Evolutionary conservation across 208 protist species (phyloP).

Genomic region (Leishmania aethiopica): DNA sequence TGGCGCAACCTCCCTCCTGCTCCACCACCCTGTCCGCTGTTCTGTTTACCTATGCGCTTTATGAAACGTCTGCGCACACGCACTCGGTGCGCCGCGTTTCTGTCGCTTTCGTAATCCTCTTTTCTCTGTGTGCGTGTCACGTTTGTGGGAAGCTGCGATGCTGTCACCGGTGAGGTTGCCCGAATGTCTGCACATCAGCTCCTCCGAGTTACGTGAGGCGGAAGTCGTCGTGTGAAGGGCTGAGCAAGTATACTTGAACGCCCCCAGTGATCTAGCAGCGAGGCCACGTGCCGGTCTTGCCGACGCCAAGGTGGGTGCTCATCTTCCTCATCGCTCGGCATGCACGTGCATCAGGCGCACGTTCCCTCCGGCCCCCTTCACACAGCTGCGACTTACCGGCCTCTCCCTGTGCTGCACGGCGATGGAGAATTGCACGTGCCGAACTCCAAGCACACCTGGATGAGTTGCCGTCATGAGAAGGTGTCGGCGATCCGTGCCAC

Average conservation of each 20-base stretch:
- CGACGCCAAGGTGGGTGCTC: conserved; percentile 6
- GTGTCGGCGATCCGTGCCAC: neutral
- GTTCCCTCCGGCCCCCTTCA: conserved; percentile 33
- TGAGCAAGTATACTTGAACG: neutral
- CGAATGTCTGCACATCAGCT: conserved; percentile 1
- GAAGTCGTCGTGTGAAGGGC: neutral
- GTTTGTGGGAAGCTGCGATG: too few species aligned
- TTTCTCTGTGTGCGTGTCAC: too few species aligned
- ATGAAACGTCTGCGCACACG: too few species aligned
- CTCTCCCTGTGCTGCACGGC: conserved; percentile 22
- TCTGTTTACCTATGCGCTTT: too few species aligned
- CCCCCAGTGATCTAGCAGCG: conserved; percentile 1
- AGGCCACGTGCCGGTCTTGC: neutral
- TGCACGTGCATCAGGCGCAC: conserved; percentile 12
- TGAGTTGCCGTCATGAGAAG: conserved; percentile 9
- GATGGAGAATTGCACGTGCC: conserved; percentile 11
- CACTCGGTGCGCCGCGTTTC: neutral
- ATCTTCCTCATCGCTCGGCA: conserved; percentile 28
- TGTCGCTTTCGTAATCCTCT: too few species aligned
- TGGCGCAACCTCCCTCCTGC: too few species aligned
- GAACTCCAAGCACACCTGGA: conserved; percentile 13
- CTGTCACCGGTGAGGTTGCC: conserved; percentile 3
- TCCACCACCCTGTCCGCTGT: too few species aligned
- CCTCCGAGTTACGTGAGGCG: neutral
- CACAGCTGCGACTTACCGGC: conserved; percentile 29